A percentile compares a stretch with the other conserved stretches of the same genome.
Conservation (phyloP, 108 stramenopile genomes). For the Cylindrotheca closterium region DNA sequence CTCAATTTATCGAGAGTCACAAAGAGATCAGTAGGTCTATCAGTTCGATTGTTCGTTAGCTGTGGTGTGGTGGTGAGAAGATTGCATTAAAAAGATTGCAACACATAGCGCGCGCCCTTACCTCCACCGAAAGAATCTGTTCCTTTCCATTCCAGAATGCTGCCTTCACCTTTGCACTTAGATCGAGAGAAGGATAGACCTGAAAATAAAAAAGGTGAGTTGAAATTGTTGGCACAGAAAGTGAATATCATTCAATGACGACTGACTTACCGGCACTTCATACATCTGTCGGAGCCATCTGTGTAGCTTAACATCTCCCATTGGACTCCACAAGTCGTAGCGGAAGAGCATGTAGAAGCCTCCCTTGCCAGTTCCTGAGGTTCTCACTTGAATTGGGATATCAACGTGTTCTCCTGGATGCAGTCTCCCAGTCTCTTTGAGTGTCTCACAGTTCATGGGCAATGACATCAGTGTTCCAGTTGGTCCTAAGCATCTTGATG, state of each 20-base stretch:
- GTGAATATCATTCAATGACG: too few species aligned
- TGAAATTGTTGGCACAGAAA: too few species aligned
- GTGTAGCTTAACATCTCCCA: constrained; percentile 20
- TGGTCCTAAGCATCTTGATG: constrained; percentile 71
- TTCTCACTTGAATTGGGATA: constrained; percentile 71
- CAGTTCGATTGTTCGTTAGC: constrained; percentile 76
- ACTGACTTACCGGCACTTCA: constrained; percentile 43
- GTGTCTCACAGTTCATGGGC: constrained; percentile 35
- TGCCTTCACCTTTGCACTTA: constrained; percentile 63
- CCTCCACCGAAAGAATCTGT: constrained; percentile 74
- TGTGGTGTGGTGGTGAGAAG: constrained; percentile 10
- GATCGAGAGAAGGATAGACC: constrained; percentile 73
- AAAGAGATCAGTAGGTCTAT: constrained; percentile 56
- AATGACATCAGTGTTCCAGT: constrained; percentile 76
- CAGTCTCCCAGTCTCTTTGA: constrained; percentile 35
- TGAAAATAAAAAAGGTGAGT: background rate
- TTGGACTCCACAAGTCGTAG: constrained; percentile 50
- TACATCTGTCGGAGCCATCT: constrained; percentile 76
- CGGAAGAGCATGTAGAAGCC: constrained; percentile 83
- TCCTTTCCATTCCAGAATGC: constrained; percentile 57
- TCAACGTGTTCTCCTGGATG: constrained; percentile 73
- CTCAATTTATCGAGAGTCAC: constrained; percentile 64
- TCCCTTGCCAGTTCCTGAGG: constrained; percentile 64
- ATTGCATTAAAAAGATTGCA: background rate
- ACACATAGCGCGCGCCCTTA: constrained; percentile 19